A percentile compares a stretch with the other conserved stretches of the same genome.
Evolutionary conservation across 805 yeast genomes (phyloP).

Genomic region (Grigorovia jiainica): DNA sequence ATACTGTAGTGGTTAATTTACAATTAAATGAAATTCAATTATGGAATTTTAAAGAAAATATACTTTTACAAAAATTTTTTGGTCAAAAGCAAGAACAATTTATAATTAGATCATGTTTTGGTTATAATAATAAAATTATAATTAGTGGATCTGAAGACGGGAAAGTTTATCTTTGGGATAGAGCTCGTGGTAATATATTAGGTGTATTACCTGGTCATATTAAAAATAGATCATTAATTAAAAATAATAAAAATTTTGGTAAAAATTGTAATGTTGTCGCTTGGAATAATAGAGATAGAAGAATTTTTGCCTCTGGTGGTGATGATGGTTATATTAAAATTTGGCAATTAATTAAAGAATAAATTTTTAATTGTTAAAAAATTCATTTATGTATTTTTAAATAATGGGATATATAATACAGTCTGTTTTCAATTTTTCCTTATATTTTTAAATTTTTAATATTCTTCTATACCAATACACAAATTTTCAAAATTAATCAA

Average conservation of each 20-base stretch:
- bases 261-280: conserved; percentile 62
- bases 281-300: conserved; percentile 46
- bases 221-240: conserved; percentile 11
- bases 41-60: conserved; percentile 60
- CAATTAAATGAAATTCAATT: conserved; percentile 70
- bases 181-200: conserved; percentile 57
- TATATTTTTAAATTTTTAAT: no score
- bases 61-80: conserved; percentile 50
- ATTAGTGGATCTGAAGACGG: conserved; percentile 84
- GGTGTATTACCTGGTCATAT: conserved; percentile 26
- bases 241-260: conserved; percentile 14
- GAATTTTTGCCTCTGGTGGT: conserved; percentile 72
- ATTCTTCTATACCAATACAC: no score
- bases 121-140: conserved; percentile 58
- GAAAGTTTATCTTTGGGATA: conserved; percentile 67
- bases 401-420: no score
- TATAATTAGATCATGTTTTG: conserved; percentile 70
- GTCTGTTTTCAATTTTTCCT: no score
- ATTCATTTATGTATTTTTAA: no score
- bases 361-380: neutral
- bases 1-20: conserved; percentile 41
- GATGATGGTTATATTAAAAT: conserved; percentile 67
- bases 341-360: conserved; percentile 42
- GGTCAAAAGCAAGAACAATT: conserved; percentile 67
- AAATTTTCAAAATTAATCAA: neutral